These are phyloP conservation scores for Solanum lycopersicoides DNA, from an alignment of 257 asterid genomes.

Conservation along the genomic window DNA sequence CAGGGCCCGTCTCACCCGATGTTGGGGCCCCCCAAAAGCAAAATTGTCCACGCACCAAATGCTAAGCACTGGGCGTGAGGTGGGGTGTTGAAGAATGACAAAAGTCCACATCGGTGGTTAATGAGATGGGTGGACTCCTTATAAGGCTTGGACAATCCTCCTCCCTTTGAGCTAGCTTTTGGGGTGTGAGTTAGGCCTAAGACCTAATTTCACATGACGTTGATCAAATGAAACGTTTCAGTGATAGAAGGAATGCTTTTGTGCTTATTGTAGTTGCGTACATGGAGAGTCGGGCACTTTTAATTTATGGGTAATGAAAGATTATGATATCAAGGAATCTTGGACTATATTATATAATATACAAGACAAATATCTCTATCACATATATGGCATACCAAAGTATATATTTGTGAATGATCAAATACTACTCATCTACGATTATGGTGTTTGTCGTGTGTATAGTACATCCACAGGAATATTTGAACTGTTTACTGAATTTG, in stretches of 20 bases:
- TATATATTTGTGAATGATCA: not conserved
- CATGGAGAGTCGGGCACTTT: not conserved
- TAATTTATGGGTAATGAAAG: not conserved
- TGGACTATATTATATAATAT: not conserved
- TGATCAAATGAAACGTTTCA: not conserved
- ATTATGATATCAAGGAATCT: not conserved
- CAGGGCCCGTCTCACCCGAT: no score
- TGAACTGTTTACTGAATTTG: not conserved
- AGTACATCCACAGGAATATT: not conserved
- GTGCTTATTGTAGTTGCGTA: not conserved
- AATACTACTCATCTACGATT: not conserved
- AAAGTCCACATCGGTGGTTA: no score
- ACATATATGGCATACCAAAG: rapidly evolving
- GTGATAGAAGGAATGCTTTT: not conserved
- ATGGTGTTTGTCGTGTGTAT: not conserved
- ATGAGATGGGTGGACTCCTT: no score
- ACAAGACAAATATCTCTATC: no score
- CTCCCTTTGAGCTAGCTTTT: no score
- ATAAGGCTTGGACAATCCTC: no score
- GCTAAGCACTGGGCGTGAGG: no score
- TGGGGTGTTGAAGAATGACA: no score
- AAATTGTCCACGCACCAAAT: no score
- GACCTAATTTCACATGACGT: no score
- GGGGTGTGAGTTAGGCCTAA: no score
- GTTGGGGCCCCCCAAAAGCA: no score